Evolutionary conservation across 2,329 filamentous ascomycete genomes (phyloP).

Genomic region (Diaporthe sp.): DNA sequence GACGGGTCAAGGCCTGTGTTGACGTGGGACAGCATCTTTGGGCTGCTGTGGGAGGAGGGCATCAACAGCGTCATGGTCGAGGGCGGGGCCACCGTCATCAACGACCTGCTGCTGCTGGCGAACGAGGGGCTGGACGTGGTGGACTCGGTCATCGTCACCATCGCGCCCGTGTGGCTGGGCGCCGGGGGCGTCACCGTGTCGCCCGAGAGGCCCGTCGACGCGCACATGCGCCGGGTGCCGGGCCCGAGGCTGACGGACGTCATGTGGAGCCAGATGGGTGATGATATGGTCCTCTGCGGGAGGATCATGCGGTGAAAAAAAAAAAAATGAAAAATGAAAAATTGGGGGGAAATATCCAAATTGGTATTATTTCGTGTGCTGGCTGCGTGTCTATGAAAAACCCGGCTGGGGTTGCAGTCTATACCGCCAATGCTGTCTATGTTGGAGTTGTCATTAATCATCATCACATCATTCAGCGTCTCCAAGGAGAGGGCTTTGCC

Average conservation of each 20-base stretch:
- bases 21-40: constrained; percentile 75
- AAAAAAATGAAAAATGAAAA: no score
- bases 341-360: not conserved
- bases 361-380: not conserved
- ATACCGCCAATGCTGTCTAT: constrained; percentile 1
- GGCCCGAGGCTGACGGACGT: constrained; percentile 75
- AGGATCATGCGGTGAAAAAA: constrained; percentile 46
- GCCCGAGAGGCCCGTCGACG: constrained; percentile 69
- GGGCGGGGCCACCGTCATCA: constrained; percentile 86
- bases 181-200: constrained; percentile 83
- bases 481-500: not conserved
- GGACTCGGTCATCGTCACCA: constrained; percentile 85
- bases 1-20: constrained; percentile 59
- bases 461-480: constrained; percentile 4
- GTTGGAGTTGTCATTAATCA: not conserved
- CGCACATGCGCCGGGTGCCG: constrained; percentile 43
- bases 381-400: constrained; percentile 21
- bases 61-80: constrained; percentile 91
- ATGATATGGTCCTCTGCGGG: constrained; percentile 87
- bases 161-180: constrained; percentile 93
- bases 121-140: constrained; percentile 65
- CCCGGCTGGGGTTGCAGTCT: not conserved
- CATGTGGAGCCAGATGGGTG: constrained; percentile 82
- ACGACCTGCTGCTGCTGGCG: constrained; percentile 76
- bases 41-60: constrained; percentile 67